Evolutionary conservation across 2,329 filamentous ascomycete genomes (phyloP).

Genomic region (Neospermospora avenae): DNA sequence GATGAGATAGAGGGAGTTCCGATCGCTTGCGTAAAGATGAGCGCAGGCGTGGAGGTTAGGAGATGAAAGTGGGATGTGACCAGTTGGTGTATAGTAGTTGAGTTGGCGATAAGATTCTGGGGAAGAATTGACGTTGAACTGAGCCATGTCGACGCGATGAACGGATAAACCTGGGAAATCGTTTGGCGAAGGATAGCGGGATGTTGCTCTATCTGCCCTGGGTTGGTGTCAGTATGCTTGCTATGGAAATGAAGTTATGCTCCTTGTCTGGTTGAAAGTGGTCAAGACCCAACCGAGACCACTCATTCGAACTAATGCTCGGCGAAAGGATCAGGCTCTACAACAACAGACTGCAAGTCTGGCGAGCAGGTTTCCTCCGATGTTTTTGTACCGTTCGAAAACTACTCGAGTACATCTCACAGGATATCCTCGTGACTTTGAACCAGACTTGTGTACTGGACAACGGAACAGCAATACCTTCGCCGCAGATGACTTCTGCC

Average conservation of each 20-base stretch:
- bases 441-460: no score
- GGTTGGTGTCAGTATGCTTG: background rate
- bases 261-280: background rate
- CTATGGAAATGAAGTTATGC: no score
- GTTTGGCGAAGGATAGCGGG: slow-evolving; percentile 13
- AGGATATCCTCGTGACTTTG: no score
- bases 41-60: slow-evolving; percentile 55
- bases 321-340: no score
- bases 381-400: no score
- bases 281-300: no score
- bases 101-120: slow-evolving; percentile 40
- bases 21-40: slow-evolving; percentile 55
- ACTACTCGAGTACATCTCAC: no score
- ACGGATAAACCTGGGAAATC: slow-evolving; percentile 39
- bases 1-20: slow-evolving; percentile 51
- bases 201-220: slow-evolving; percentile 5
- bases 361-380: no score
- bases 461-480: no score
- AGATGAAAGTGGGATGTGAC: slow-evolving; percentile 38
- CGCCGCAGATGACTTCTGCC: no score
- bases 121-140: slow-evolving; percentile 39
- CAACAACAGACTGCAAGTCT: no score
- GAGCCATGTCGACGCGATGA: slow-evolving; percentile 50
- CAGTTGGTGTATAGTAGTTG: slow-evolving; percentile 44
- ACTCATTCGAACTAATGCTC: no score